Evolutionary conservation across 2,329 filamentous ascomycete genomes (phyloP), one percentile per base, ranked within the genome.

Genomic region (Venturia asperata): DNA sequence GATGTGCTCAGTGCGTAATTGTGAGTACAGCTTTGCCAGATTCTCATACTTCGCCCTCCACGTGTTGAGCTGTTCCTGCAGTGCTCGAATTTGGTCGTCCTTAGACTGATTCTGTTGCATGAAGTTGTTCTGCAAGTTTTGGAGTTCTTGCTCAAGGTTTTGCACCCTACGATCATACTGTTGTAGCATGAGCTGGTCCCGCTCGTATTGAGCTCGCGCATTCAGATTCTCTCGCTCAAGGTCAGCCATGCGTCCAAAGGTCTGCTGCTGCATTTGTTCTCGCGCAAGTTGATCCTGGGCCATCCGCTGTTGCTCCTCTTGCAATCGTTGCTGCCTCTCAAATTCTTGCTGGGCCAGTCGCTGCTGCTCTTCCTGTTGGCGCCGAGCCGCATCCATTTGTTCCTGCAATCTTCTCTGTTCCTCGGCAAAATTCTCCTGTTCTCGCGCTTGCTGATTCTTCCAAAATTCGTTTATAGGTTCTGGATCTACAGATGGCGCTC

Each of bases 41-140:
- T 93, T 90, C 76, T 99, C 94, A 73, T 99, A 99, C 77, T 99
- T 99, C 63, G 90, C 89, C 66, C 94, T 85, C 94, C 94, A 99
- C 0, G 92, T 97, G 76, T 97, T 97, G 69, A 97, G 89, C 77
- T 97, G 94, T 78, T 97, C 94, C 69, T 97, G 94, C 24, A 99
- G 81, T 1, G 94, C 88, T 30, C 88, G 83, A 71, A 99, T 92
- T 76, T 97, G 93, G 70, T 97, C 94, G 72, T 99, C 94, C 74
- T 92, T 95, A 74, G 92, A 97, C 43, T 83, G 79, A 63, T 90
- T 87, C 74, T 97, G 94, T 75, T 96, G 88, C 52, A 89, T 87
- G 70, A 90, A 88, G 74, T 92, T 97, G 70, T 82, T 85, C 71
- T 91, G 90, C 63, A 97, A 82, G 69, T 96, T 90, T 60, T 82